Percentiles rank a stretch among this genome's conserved stretches.
These are phyloP conservation scores for Paramecium biaurelia DNA, from an alignment of 73 alveolate species.

Conservation along the genomic window DNA sequence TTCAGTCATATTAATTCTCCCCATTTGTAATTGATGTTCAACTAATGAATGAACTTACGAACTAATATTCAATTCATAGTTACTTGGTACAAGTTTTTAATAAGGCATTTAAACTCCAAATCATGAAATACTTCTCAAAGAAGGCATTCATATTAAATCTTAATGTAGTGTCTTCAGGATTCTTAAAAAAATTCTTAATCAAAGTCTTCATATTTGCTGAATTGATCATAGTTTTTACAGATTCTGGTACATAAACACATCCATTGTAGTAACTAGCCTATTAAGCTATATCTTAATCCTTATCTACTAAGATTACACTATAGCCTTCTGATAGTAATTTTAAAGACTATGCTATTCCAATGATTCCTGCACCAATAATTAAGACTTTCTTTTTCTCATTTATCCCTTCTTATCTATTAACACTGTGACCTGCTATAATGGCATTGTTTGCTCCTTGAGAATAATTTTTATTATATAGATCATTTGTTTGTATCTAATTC, in stretches of 20 bases:
- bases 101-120: constrained; percentile 1
- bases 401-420: background rate
- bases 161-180: constrained; percentile 19
- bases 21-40: constrained; percentile 6
- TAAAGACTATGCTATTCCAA: background rate
- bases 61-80: background rate
- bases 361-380: background rate
- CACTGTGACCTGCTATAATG: background rate
- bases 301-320: background rate
- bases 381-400: background rate
- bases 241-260: constrained; percentile 21
- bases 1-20: background rate
- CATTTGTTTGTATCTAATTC: background rate
- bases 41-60: background rate
- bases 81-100: background rate
- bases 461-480: background rate
- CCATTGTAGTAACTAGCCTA: constrained; percentile 31
- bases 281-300: background rate
- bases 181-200: background rate
- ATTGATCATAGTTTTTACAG: background rate
- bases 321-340: background rate
- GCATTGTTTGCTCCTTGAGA: background rate
- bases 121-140: background rate
- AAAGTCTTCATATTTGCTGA: background rate
- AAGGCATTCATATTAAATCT: background rate